These are phyloP conservation scores for Xylaria curta DNA, from an alignment of 495 filamentous ascomycete species.

Conservation along the genomic window DNA sequence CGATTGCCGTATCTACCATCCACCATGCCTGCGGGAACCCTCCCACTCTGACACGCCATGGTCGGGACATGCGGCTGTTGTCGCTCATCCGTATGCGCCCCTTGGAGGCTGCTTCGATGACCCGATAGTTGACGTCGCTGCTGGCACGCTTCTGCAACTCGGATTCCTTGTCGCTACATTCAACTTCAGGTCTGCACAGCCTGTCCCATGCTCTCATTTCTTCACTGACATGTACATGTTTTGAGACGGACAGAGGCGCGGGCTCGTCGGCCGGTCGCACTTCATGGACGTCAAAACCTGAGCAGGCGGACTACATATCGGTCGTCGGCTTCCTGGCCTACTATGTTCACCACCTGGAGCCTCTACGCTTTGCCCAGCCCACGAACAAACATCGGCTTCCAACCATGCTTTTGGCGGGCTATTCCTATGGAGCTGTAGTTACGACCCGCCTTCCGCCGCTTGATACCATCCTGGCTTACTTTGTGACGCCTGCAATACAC, in stretches of 20 bases:
- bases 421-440: slow-evolving; percentile 91
- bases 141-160: slow-evolving; percentile 64
- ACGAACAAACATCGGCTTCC: neutral
- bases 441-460: slow-evolving; percentile 72
- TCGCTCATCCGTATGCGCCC: slow-evolving; percentile 91
- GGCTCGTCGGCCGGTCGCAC: slow-evolving; percentile 76
- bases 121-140: slow-evolving; percentile 69
- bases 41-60: slow-evolving; percentile 37
- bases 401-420: slow-evolving; percentile 73
- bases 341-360: slow-evolving; percentile 64
- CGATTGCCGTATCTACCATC: slow-evolving; percentile 82
- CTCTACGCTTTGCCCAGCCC: slow-evolving; percentile 26
- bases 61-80: slow-evolving; percentile 68
- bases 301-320: slow-evolving; percentile 80
- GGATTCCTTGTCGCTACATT: slow-evolving; percentile 87
- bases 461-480: slow-evolving; percentile 62
- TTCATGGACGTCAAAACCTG: slow-evolving; percentile 82
- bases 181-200: slow-evolving; percentile 77
- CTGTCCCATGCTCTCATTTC: too few species aligned
- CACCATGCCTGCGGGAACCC: slow-evolving; percentile 47
- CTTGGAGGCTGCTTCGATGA: slow-evolving; percentile 90
- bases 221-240: neutral
- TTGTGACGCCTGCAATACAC: slow-evolving; percentile 57
- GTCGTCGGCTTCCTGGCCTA: slow-evolving; percentile 77
- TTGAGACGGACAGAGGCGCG: slow-evolving; percentile 68